These are phyloP conservation scores for Ustilago esculenta DNA, from an alignment of 1,284 basidiomycete species.

Conservation along the genomic window DNA sequence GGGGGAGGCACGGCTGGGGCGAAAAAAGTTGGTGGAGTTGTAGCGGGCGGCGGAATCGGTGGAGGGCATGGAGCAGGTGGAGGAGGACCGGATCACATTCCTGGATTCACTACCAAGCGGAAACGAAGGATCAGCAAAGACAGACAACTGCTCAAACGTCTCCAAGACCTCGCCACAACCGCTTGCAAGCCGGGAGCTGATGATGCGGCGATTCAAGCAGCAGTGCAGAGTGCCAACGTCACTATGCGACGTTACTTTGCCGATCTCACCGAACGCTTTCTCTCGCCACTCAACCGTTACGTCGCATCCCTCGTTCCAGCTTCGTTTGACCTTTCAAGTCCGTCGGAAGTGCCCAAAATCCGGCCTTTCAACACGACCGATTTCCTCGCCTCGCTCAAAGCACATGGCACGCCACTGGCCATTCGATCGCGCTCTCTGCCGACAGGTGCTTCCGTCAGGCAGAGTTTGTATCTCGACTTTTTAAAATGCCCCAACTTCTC, in stretches of 20 bases:
- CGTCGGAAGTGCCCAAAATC: conserved; percentile 53
- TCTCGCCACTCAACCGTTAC: conserved; percentile 93
- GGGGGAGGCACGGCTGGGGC: conserved; percentile 1
- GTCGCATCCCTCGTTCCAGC: conserved; percentile 74
- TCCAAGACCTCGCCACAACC: conserved; percentile 67
- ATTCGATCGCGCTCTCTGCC: conserved; percentile 63
- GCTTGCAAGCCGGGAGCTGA: conserved; percentile 56
- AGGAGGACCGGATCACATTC: conserved; percentile 55
- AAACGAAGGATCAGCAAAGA: conserved; percentile 88
- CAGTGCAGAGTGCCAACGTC: conserved; percentile 63
- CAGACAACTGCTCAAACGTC: conserved; percentile 74
- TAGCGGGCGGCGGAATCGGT: conserved; percentile 65
- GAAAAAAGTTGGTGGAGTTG: conserved; percentile 12
- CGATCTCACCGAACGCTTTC: conserved; percentile 83
- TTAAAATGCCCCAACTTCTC: conserved; percentile 62
- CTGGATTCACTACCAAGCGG: conserved; percentile 74
- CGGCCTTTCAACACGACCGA: conserved; percentile 79
- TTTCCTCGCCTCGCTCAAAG: conserved; percentile 84
- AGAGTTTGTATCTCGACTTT: conserved; percentile 61
- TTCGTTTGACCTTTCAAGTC: conserved; percentile 46
- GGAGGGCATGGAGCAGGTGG: conserved; percentile 72
- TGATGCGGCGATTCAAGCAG: conserved; percentile 5
- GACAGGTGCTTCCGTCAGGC: conserved; percentile 51
- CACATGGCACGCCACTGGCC: conserved; percentile 72
- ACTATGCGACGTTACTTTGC: conserved; percentile 85